Conservation (phyloP, 495 filamentous ascomycete species). For the Elaphomyces granulatus region DNA sequence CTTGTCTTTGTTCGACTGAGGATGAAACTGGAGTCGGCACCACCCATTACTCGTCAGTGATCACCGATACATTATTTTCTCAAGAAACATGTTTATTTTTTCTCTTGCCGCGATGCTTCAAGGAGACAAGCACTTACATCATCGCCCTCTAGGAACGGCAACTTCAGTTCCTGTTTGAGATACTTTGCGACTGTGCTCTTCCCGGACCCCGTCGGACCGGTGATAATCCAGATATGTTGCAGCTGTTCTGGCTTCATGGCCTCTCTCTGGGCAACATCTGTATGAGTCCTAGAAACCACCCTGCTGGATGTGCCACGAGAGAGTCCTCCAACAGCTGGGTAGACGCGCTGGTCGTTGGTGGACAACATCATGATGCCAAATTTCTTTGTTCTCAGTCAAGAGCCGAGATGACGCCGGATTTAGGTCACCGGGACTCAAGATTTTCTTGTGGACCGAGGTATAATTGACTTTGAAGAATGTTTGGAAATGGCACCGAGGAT, state of each 20-base stretch:
- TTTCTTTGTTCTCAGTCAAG: too few relatives aligned
- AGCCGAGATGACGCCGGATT: too few relatives aligned
- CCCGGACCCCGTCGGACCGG: conserved; percentile 89
- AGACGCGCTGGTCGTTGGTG: conserved; percentile 24
- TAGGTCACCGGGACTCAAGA: too few relatives aligned
- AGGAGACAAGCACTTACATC: too few relatives aligned
- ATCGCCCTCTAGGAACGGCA: conserved; percentile 90
- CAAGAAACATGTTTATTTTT: too few relatives aligned
- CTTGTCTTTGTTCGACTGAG: conserved; percentile 75
- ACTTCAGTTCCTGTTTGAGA: conserved; percentile 51
- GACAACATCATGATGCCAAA: conserved; percentile 36
- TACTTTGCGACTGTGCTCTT: conserved; percentile 85
- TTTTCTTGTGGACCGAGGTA: too few relatives aligned
- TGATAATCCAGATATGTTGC: conserved; percentile 95
- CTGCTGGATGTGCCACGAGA: conserved; percentile 12
- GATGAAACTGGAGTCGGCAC: conserved; percentile 56
- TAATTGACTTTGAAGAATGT: too few relatives aligned
- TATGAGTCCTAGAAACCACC: not conserved
- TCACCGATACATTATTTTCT: too few relatives aligned
- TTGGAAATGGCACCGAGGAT: too few relatives aligned
- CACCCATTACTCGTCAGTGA: conserved; percentile 8
- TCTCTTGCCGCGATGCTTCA: too few relatives aligned
- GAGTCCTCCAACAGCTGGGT: conserved; percentile 13
- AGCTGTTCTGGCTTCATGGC: conserved; percentile 12
- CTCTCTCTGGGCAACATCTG: conserved; percentile 10